A percentile compares a stretch with the other conserved stretches of the same genome.
Evolutionary conservation across 768 basidiomycete species (phyloP).

Genomic region (Inosperma sp.): DNA sequence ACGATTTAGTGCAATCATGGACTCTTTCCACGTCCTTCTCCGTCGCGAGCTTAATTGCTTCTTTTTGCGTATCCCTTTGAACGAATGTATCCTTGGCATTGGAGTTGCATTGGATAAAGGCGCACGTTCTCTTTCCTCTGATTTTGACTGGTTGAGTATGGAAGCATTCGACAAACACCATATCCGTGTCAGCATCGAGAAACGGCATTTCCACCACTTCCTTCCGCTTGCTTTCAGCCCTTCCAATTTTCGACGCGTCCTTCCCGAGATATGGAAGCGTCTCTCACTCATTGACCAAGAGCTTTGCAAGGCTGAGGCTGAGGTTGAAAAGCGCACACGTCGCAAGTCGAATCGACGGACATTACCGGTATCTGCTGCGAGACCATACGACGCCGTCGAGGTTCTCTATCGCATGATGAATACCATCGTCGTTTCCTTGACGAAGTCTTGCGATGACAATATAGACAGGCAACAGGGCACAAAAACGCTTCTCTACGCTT

Average conservation of each 20-base stretch:
- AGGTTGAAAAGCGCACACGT: constrained; percentile 8
- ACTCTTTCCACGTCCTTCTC: constrained; percentile 32
- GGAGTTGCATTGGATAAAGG: constrained; percentile 32
- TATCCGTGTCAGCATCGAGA: constrained; percentile 38
- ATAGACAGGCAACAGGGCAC: constrained; percentile 10
- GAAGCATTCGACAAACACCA: constrained; percentile 36
- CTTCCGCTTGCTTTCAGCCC: constrained; percentile 42
- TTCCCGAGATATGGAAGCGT: constrained; percentile 31
- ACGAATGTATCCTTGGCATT: constrained; percentile 38
- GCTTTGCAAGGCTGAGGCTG: constrained; percentile 26
- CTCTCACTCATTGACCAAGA: constrained; percentile 30
- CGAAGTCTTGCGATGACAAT: constrained; percentile 41
- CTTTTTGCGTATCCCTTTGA: constrained; percentile 38
- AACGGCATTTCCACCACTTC: constrained; percentile 38
- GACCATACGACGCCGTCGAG: constrained; percentile 28
- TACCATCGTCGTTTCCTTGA: constrained; percentile 40
- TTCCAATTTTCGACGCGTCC: constrained; percentile 33
- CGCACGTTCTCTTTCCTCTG: constrained; percentile 34
- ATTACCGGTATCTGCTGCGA: constrained; percentile 6
- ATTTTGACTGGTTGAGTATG: constrained; percentile 45
- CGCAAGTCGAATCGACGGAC: constrained; percentile 9
- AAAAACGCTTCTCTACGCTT: constrained; percentile 33
- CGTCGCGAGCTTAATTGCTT: constrained; percentile 44
- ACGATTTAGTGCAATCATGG: constrained; percentile 33
- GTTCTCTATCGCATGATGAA: constrained; percentile 46